Base-by-base conservation (phyloP, 2,329 filamentous ascomycete genomes). In the Pseudogymnoascus sp. region DNA sequence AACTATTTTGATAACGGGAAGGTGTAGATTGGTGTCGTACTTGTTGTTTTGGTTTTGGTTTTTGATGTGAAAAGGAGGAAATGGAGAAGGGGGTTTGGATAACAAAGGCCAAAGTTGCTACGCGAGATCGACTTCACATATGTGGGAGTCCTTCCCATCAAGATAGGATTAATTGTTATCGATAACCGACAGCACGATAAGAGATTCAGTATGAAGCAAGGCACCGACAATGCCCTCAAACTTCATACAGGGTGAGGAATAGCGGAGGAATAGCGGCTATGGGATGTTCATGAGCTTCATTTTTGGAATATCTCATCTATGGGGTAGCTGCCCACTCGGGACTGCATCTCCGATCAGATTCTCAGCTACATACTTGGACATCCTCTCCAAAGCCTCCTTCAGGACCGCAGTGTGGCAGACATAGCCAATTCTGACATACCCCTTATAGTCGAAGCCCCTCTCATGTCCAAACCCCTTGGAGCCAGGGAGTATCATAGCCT, bases 401-500 rank as follows among this genome's bases (percentile, higher is more conserved):
- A 95, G 68, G n/a, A 89, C 78, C 12, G 83, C 78, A 0, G 87
- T 91, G 65, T 86, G 79, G 67, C 83, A 85, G 1, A 85, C 88
- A 72, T 87, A 94, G 0, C 90, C 89, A 63, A 95, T 79, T 61
- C 90, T 78, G 19, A 95, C 85, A 71, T 83, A 92, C 2, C 90
- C 90, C 65, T 79, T 77, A 67, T 89, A 92, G 48, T 89, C 84
- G 37, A 78, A 69, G 10, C 75, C 76, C 3, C 76, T 71, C 10
- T 59, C 33, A 9, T 59, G 33, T 0, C 90, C 90, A 71, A 95
- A 95, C 66, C 86, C 90, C 39, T 77, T 78, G 52, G 82, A 83
- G 0, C 88, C 90, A 0, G 90, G 90, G 8, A 90, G 76, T 61
- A 94, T 77, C 76, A 94, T 78, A 5, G 91, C 86, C 15, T 88